Evolutionary conservation across 169 alveolate genomes (phyloP).

Genomic region (Plasmodium gallinaceum): DNA sequence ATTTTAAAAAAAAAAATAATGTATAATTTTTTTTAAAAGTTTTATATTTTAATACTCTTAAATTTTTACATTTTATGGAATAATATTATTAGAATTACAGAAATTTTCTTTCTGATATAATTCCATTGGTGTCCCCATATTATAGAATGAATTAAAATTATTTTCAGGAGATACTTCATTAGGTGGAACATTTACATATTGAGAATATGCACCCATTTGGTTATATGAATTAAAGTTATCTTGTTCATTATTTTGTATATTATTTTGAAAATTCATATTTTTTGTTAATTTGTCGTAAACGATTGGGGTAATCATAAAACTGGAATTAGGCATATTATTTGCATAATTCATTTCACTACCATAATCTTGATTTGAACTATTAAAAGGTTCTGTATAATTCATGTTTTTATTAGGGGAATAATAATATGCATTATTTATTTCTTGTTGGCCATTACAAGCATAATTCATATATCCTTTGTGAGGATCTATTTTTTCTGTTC

Average conservation of each 20-base stretch:
- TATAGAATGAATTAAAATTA: constrained; percentile 38
- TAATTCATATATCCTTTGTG: constrained; percentile 25
- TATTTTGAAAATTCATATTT: constrained; percentile 46
- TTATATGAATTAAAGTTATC: constrained; percentile 20
- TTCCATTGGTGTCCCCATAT: constrained; percentile 49
- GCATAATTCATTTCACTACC: constrained; percentile 53
- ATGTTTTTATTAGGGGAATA: constrained; percentile 41
- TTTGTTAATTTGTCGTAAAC: not conserved
- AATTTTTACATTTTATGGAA: constrained; percentile 9
- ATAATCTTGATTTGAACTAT: constrained; percentile 29
- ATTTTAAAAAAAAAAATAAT: not conserved
- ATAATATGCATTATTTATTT: constrained; percentile 37
- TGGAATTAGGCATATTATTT: constrained; percentile 21
- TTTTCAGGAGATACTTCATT: constrained; percentile 20
- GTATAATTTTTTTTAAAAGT: not conserved
- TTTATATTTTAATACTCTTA: not conserved
- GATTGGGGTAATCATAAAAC: not conserved
- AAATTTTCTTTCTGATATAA: constrained; percentile 31
- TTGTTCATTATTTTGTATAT: constrained; percentile 49
- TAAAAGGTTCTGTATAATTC: constrained; percentile 47
- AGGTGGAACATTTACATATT: constrained; percentile 43
- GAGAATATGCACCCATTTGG: constrained; percentile 40
- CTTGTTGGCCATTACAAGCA: constrained; percentile 13
- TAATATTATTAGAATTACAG: constrained; percentile 31
- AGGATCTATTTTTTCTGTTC: constrained; percentile 17